phyloP scores from a whole-genome alignment of 148 eudicot species.

The Salicornia ramosissima region DNA sequence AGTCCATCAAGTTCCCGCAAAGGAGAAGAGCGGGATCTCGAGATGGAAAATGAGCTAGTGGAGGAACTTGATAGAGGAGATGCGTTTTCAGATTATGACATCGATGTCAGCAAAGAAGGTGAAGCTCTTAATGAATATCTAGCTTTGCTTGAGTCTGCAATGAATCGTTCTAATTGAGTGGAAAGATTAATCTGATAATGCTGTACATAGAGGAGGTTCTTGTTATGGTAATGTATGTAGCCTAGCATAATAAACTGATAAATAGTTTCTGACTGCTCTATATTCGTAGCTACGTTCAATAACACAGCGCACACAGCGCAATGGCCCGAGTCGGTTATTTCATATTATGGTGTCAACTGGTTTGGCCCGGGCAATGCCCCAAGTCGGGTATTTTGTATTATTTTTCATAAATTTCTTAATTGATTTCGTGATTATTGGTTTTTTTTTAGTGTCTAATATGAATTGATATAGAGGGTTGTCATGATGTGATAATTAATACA shows the following conservation, averaged over 20 bases:
- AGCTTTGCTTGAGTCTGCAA: slow-evolving; percentile 46
- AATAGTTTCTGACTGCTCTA: not conserved
- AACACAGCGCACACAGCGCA: not conserved
- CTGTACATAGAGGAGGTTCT: slow-evolving; percentile 6
- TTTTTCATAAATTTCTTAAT: too few species aligned
- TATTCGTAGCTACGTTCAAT: not conserved
- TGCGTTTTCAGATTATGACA: slow-evolving; percentile 77
- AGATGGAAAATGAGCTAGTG: slow-evolving; percentile 75
- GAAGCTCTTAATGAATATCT: slow-evolving; percentile 84
- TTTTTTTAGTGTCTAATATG: too few species aligned
- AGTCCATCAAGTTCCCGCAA: slow-evolving; percentile 25
- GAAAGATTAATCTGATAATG: not conserved
- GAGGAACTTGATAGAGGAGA: slow-evolving; percentile 47
- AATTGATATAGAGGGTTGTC: too few species aligned
- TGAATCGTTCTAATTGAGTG: slow-evolving; percentile 15
- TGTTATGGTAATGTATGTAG: not conserved
- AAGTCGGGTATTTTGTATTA: too few species aligned
- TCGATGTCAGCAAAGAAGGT: slow-evolving; percentile 84
- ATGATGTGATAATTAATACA: too few species aligned
- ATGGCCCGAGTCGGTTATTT: too few species aligned
- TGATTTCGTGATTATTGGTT: too few species aligned
- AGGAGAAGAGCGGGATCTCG: slow-evolving; percentile 51
- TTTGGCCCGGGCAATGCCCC: too few species aligned
- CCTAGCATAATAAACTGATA: not conserved
- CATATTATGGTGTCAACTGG: too few species aligned